Percentiles rank a stretch among this genome's conserved stretches.
Conservation (phyloP, 345 rosid species). For the Aurinia saxatilis region DNA sequence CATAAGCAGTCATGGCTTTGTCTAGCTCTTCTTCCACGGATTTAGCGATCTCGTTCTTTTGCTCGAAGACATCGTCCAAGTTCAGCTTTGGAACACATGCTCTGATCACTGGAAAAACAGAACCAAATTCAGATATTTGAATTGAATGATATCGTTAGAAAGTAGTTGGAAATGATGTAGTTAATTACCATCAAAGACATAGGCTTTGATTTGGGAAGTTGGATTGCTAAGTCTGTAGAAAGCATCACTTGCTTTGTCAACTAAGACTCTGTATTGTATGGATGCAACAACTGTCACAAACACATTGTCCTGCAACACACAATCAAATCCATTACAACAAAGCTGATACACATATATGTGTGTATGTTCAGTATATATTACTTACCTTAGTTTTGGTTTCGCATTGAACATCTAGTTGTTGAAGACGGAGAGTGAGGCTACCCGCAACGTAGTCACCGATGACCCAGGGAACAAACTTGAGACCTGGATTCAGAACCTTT, state of each 20-base stretch:
- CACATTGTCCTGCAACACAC: constrained; percentile 42
- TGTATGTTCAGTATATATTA: neutral
- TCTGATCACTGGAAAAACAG: constrained; percentile 37
- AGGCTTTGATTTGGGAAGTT: constrained; percentile 45
- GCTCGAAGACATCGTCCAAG: constrained; percentile 50
- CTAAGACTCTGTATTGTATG: constrained; percentile 44
- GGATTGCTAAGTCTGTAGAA: constrained; percentile 56
- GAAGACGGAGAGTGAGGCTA: constrained; percentile 46
- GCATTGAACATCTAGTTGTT: constrained; percentile 60
- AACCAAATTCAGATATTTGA: neutral
- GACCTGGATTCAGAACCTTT: constrained; percentile 55
- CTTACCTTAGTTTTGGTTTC: constrained; percentile 69
- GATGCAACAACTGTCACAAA: constrained; percentile 59
- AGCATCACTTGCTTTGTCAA: constrained; percentile 48
- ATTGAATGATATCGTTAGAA: too few species aligned
- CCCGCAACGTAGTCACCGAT: constrained; percentile 53
- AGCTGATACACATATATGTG: neutral
- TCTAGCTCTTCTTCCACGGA: constrained; percentile 51
- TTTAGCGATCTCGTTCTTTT: constrained; percentile 52
- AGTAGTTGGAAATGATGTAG: neutral
- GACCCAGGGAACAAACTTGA: constrained; percentile 54
- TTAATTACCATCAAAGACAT: constrained; percentile 47
- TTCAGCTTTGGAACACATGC: constrained; percentile 50
- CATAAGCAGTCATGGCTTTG: constrained; percentile 56
- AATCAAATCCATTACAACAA: neutral